These are phyloP conservation scores for Candida nemodendra DNA, from an alignment of 805 yeast genomes.

Conservation along the genomic window DNA sequence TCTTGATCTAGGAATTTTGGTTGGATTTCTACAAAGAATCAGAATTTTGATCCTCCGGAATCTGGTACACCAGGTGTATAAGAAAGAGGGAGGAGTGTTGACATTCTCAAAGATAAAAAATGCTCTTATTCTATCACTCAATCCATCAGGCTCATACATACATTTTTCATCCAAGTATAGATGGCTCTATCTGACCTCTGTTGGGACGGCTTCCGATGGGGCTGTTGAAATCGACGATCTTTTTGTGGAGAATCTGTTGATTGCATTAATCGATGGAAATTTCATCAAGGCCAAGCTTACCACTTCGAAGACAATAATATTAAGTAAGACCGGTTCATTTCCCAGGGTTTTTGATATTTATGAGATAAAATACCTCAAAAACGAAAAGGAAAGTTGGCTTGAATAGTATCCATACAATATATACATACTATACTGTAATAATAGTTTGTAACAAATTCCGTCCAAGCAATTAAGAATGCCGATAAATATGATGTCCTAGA, in stretches of 20 bases:
- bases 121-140: constrained; percentile 27
- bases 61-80: constrained; percentile 26
- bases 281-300: constrained; percentile 51
- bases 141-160: constrained; percentile 5
- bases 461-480: too few species aligned
- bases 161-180: constrained; percentile 12
- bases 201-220: neutral
- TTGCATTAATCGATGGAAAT: constrained; percentile 52
- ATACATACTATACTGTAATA: too few species aligned
- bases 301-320: constrained; percentile 23
- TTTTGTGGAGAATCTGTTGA: constrained; percentile 48
- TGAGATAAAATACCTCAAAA: constrained; percentile 18
- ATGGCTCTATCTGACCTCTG: constrained; percentile 20
- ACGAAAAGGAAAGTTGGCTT: constrained; percentile 31
- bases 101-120: constrained; percentile 20
- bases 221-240: constrained; percentile 34
- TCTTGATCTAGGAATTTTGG: constrained; percentile 36
- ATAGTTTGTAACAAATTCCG: too few species aligned
- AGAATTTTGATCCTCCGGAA: constrained; percentile 48
- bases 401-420: too few species aligned
- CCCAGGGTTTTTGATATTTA: constrained; percentile 26
- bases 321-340: constrained; percentile 31
- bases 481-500: too few species aligned
- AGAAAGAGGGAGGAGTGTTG: constrained; percentile 12
- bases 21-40: constrained; percentile 46